A percentile compares a stretch with the other conserved stretches of the same genome.
These are phyloP conservation scores for Pestalotiopsis fici DNA, from an alignment of 2,329 filamentous ascomycete genomes.

Conservation along the genomic window DNA sequence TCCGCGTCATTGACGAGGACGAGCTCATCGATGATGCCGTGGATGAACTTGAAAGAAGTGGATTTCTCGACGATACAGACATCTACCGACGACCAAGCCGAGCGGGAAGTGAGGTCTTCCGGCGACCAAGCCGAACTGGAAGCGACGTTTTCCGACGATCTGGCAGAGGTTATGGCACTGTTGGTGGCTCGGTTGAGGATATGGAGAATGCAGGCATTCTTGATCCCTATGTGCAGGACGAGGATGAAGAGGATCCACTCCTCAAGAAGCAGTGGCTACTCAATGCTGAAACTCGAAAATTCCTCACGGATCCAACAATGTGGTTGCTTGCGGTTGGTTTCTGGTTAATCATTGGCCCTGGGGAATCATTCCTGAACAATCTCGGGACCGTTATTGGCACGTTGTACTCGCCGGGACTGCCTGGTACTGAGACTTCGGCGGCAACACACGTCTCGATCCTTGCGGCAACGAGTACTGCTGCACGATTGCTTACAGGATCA, in stretches of 20 bases:
- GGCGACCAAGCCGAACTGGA: conserved; percentile 34
- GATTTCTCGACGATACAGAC: conserved; percentile 59
- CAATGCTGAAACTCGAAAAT: conserved; percentile 85
- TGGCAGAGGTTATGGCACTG: conserved; percentile 63
- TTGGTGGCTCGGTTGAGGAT: conserved; percentile 41
- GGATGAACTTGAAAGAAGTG: conserved; percentile 87
- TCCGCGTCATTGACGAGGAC: conserved; percentile 81
- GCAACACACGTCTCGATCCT: conserved; percentile 93
- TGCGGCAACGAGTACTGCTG: conserved; percentile 85
- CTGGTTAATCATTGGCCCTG: conserved; percentile 89
- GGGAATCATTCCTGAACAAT: conserved; percentile 98
- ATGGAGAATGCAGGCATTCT: conserved; percentile 45
- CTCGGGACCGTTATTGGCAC: conserved; percentile 91
- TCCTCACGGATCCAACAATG: conserved; percentile 89
- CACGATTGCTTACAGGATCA: conserved; percentile 85
- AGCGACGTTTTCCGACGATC: conserved; percentile 69
- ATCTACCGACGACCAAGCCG: background rate
- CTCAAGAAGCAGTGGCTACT: conserved; percentile 87
- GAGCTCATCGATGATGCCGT: conserved; percentile 88
- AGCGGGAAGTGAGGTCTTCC: conserved; percentile 69
- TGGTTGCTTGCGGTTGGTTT: conserved; percentile 92
- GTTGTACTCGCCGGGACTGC: conserved; percentile 62
- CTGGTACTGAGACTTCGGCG: conserved; percentile 56
- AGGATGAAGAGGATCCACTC: conserved; percentile 45
- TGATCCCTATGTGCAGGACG: conserved; percentile 36